A percentile compares a stretch with the other conserved stretches of the same genome.
phyloP scores from a whole-genome alignment of 331 rosid species.

The Cucumis variabilis region DNA sequence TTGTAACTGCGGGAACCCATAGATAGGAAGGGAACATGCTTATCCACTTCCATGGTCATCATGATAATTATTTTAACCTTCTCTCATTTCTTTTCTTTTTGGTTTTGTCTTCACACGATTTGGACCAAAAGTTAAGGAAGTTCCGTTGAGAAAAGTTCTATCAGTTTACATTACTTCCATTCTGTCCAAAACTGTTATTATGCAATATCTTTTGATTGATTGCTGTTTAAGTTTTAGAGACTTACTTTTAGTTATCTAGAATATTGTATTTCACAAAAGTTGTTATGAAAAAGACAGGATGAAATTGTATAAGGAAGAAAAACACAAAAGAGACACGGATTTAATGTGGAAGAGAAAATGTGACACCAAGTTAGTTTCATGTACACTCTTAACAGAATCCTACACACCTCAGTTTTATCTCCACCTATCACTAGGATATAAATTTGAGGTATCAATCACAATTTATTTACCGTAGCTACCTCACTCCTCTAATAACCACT shows the following conservation, averaged over 20 bases:
- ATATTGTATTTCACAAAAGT: neutral
- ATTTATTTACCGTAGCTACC: too few species aligned
- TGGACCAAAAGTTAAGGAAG: neutral
- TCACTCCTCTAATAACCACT: too few species aligned
- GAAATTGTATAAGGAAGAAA: neutral
- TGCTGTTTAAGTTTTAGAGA: neutral
- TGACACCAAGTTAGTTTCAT: neutral
- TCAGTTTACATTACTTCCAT: neutral
- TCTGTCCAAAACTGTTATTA: neutral
- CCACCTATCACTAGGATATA: too few species aligned
- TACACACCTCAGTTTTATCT: too few species aligned
- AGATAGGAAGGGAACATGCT: neutral
- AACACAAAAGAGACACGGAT: neutral
- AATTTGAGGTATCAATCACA: too few species aligned
- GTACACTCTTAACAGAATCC: neutral
- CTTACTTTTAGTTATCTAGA: neutral
- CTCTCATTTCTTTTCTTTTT: neutral
- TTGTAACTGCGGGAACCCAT: neutral
- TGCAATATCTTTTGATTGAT: neutral
- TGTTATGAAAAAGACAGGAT: neutral
- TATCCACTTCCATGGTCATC: constrained; percentile 21
- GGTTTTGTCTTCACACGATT: constrained; percentile 3
- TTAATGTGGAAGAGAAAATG: neutral
- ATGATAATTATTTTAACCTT: constrained; percentile 6
- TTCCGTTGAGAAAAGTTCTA: neutral